Evolutionary conservation across 1,284 basidiomycete species (phyloP).

Genomic region (Rhodotorula sp.): DNA sequence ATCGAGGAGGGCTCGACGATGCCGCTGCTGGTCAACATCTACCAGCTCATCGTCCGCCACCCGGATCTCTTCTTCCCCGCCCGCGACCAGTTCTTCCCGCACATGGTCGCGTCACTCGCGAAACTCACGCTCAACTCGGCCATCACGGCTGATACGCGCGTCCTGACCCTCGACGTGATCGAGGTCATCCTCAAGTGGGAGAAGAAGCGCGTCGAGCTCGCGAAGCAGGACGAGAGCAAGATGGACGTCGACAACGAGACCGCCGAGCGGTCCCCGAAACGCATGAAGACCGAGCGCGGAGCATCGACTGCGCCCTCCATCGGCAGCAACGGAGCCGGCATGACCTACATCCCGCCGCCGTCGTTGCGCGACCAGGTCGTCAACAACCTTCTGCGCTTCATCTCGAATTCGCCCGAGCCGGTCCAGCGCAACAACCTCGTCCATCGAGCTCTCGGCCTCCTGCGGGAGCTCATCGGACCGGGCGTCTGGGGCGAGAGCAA

Average conservation of each 20-base stretch:
- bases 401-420: conserved; percentile 69
- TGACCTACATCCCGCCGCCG: conserved; percentile 56
- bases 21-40: conserved; percentile 81
- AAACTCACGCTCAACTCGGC: conserved; percentile 79
- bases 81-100: conserved; percentile 89
- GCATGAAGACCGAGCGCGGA: conserved; percentile 52
- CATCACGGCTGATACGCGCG: conserved; percentile 69
- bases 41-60: conserved; percentile 89
- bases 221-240: conserved; percentile 49
- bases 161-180: conserved; percentile 53
- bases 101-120: conserved; percentile 85
- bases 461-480: conserved; percentile 76
- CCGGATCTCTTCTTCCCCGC: conserved; percentile 90
- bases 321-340: conserved; percentile 38
- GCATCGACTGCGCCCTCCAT: conserved; percentile 52
- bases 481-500: conserved; percentile 90
- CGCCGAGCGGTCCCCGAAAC: conserved; percentile 49
- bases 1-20: conserved; percentile 79
- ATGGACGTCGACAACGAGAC: conserved; percentile 49
- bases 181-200: conserved; percentile 52
- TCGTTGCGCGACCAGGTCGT: conserved; percentile 83
- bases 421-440: conserved; percentile 64
- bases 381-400: conserved; percentile 83
- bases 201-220: conserved; percentile 53
- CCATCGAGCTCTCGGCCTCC: conserved; percentile 72